Evolutionary conservation across 176 grass and related monocot genomes (phyloP).

Genomic region (Triticum urartu): DNA sequence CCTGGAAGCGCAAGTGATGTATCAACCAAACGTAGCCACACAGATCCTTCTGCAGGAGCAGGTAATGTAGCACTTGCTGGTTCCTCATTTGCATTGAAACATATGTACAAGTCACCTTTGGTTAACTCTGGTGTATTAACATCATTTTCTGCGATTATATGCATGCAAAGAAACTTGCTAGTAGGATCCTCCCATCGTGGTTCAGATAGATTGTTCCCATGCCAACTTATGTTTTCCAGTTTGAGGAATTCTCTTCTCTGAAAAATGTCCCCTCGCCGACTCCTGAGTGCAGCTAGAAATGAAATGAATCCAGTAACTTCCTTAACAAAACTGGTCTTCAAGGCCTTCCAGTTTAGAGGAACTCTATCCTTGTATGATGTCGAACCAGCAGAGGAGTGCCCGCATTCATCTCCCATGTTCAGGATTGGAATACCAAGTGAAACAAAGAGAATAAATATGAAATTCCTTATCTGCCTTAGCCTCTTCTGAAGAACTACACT

Average conservation of each 20-base stretch:
- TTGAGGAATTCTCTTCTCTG: conserved; percentile 80
- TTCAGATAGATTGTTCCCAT: conserved; percentile 62
- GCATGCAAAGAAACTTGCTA: conserved; percentile 71
- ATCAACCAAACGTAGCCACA: conserved; percentile 89
- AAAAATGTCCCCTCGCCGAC: conserved; percentile 58
- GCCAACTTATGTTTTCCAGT: conserved; percentile 84
- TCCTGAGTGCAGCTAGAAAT: conserved; percentile 71
- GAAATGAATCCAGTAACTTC: conserved; percentile 79
- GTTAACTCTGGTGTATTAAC: conserved; percentile 23
- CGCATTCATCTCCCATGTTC: conserved; percentile 91
- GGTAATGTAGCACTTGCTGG: conserved; percentile 51
- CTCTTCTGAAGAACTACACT: conserved; percentile 66
- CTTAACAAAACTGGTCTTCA: conserved; percentile 58
- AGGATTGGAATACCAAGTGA: conserved; percentile 81
- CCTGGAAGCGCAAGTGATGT: conserved; percentile 81
- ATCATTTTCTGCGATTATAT: conserved; percentile 51
- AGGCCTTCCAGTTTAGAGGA: conserved; percentile 63
- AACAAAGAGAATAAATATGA: conserved; percentile 77
- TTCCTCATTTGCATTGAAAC: conserved; percentile 68
- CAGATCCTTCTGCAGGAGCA: conserved; percentile 49
- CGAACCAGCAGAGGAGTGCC: conserved; percentile 70
- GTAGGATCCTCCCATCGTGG: conserved; percentile 62
- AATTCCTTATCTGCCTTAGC: conserved; percentile 83
- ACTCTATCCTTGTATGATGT: conserved; percentile 59
- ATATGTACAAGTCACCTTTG: conserved; percentile 63